phyloP scores from a whole-genome alignment of 176 grass and related monocot genomes.

The Phoenix dactylifera region DNA sequence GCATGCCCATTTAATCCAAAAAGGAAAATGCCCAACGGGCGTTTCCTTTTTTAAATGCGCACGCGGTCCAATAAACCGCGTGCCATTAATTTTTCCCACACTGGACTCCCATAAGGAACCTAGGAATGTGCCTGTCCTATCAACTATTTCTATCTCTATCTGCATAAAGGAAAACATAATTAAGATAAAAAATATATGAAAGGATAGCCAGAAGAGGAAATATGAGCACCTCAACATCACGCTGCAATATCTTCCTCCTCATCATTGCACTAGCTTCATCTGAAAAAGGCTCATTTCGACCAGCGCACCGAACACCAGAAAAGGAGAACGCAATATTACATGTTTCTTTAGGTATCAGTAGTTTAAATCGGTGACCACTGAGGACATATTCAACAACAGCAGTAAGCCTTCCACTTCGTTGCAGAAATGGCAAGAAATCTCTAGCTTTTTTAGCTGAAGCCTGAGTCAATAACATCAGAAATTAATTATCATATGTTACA shows the following conservation, averaged over 20 bases:
- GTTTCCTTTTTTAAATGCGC: too few relatives aligned
- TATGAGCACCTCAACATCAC: slow-evolving; percentile 70
- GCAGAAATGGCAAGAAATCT: slow-evolving; percentile 93
- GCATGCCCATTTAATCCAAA: too few relatives aligned
- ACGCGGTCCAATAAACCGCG: too few relatives aligned
- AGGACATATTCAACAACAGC: slow-evolving; percentile 96
- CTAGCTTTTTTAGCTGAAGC: slow-evolving; percentile 74
- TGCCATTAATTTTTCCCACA: too few relatives aligned
- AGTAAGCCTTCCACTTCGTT: slow-evolving; percentile 63
- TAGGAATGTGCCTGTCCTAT: slow-evolving; percentile 91
- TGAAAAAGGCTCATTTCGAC: slow-evolving; percentile 70
- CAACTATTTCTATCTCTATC: slow-evolving; percentile 93
- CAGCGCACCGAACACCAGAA: slow-evolving; percentile 89
- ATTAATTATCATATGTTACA: slow-evolving; percentile 4
- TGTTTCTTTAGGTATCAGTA: slow-evolving; percentile 93
- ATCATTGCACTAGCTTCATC: slow-evolving; percentile 94
- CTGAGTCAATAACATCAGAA: slow-evolving; percentile 19
- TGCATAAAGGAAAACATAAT: slow-evolving; percentile 20
- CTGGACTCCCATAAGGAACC: slow-evolving; percentile 72
- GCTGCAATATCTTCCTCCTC: slow-evolving; percentile 81
- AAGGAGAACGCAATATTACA: slow-evolving; percentile 95
- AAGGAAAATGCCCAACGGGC: too few relatives aligned
- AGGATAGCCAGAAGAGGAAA: not conserved
- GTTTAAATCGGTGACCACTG: slow-evolving; percentile 91
- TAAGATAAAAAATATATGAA: not conserved